Evolutionary conservation across 108 stramenopile species (phyloP).

Genomic region (Pseudonitzschia multiseries): DNA sequence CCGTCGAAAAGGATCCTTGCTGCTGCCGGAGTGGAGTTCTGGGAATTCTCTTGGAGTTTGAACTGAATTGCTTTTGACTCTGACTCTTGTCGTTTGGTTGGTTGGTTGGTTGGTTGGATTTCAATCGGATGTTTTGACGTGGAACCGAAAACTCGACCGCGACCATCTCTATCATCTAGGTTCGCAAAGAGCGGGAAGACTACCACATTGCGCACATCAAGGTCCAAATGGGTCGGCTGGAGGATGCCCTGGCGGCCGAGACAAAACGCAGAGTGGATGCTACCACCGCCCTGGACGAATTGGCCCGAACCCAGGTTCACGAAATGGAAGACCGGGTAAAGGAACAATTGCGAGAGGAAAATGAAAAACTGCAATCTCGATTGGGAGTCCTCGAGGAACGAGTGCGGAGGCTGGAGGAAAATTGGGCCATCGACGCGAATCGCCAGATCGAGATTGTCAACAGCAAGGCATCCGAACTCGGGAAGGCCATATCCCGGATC

Average conservation of each 20-base stretch:
- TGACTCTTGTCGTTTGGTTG: too few species aligned
- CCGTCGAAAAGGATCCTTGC: not conserved
- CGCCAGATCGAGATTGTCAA: constrained; percentile 49
- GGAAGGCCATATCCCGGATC: constrained; percentile 48
- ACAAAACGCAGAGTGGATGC: constrained; percentile 81
- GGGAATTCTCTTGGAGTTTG: too few species aligned
- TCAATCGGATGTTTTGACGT: too few species aligned
- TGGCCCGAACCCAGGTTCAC: constrained; percentile 57
- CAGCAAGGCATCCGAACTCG: constrained; percentile 49
- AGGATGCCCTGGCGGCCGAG: constrained; percentile 71
- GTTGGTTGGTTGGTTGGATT: too few species aligned
- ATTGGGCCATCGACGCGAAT: constrained; percentile 58
- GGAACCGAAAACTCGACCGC: too few species aligned
- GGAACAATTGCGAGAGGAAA: constrained; percentile 54
- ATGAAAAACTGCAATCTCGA: constrained; percentile 45
- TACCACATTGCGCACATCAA: constrained; percentile 74
- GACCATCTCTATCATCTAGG: constrained; percentile 3
- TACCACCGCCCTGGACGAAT: constrained; percentile 56
- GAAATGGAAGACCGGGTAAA: constrained; percentile 66
- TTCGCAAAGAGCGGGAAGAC: constrained; percentile 79
- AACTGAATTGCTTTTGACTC: too few species aligned
- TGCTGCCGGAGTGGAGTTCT: not conserved
- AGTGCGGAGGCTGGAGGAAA: constrained; percentile 55
- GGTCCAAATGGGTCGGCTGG: constrained; percentile 67
- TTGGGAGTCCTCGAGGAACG: constrained; percentile 51